A percentile compares a stretch with the other conserved stretches of the same genome.
phyloP scores from a whole-genome alignment of 2,329 filamentous ascomycete species.

The Aspergillus floridensis region DNA sequence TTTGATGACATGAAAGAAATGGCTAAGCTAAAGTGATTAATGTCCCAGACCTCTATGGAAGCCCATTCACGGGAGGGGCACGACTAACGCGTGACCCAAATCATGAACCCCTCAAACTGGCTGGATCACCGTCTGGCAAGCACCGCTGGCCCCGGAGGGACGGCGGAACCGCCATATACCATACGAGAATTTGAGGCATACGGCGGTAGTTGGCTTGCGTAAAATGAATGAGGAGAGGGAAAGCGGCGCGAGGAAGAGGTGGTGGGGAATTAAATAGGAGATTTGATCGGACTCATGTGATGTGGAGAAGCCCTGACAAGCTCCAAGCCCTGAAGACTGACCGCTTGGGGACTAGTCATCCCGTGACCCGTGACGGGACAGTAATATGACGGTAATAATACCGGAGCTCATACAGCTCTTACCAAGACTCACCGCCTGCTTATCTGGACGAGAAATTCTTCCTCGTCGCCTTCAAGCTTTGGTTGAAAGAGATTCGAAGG shows the following conservation, averaged over 20 bases:
- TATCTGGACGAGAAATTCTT: background rate
- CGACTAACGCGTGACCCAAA: slow-evolving; percentile 13
- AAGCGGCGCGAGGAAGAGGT: slow-evolving; percentile 19
- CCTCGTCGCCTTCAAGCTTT: background rate
- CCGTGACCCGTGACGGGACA: background rate
- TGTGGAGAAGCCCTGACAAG: slow-evolving; percentile 1
- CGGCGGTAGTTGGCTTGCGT: slow-evolving; percentile 33
- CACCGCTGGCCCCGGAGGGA: slow-evolving; percentile 16
- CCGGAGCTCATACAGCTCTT: background rate
- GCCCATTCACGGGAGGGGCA: slow-evolving; percentile 36
- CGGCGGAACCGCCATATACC: slow-evolving; percentile 30
- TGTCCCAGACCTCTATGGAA: slow-evolving; percentile 50
- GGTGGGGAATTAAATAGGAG: background rate
- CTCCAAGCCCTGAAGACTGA: background rate
- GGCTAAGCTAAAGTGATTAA: background rate
- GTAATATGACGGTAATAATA: background rate
- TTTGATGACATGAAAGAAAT: no score
- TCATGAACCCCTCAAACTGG: slow-evolving; percentile 49
- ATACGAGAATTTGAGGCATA: slow-evolving; percentile 22
- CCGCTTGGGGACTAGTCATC: background rate
- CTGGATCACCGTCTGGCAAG: slow-evolving; percentile 44
- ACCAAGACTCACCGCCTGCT: background rate
- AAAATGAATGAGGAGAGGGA: slow-evolving; percentile 19
- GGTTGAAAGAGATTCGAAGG: background rate
- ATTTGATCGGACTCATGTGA: slow-evolving; percentile 8